Evolutionary conservation across 2,329 filamentous ascomycete species (phyloP).

Genomic region (Aspergillus arachidicola): DNA sequence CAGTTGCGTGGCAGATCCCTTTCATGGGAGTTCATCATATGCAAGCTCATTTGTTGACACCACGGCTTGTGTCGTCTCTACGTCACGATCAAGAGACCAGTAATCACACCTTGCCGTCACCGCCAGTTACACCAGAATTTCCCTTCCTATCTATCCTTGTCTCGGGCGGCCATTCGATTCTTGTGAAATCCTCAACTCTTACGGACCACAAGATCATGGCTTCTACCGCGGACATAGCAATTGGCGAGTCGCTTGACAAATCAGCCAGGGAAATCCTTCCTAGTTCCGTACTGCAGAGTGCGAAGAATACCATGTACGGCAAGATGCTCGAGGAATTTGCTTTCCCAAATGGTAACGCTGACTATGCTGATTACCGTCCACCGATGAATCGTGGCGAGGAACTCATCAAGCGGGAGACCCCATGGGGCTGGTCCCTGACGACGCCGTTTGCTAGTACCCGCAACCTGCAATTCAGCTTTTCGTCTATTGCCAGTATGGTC

Average conservation of each 20-base stretch:
- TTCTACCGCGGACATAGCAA: constrained; percentile 74
- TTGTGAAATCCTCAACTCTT: constrained; percentile 72
- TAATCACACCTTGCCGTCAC: constrained; percentile 8
- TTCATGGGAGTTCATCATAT: constrained; percentile 91
- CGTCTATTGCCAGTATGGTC: constrained; percentile 68
- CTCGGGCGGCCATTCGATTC: constrained; percentile 88
- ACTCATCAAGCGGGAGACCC: constrained; percentile 50
- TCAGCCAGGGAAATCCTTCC: constrained; percentile 77
- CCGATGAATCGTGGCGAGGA: constrained; percentile 63
- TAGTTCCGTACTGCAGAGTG: constrained; percentile 53
- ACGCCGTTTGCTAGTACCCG: constrained; percentile 66
- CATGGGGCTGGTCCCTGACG: constrained; percentile 69
- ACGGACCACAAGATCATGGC: constrained; percentile 74
- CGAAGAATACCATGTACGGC: constrained; percentile 75
- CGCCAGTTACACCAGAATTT: constrained; percentile 58
- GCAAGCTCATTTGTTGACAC: constrained; percentile 93
- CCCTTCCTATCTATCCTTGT: constrained; percentile 88
- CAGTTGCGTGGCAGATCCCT: constrained; percentile 79
- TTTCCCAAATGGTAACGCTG: constrained; percentile 56
- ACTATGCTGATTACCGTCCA: constrained; percentile 57
- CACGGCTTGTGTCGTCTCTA: constrained; percentile 71
- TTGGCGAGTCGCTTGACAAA: constrained; percentile 91
- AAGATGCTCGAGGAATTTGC: constrained; percentile 77
- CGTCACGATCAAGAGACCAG: constrained; percentile 27
- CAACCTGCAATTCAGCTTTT: constrained; percentile 71